A percentile compares a stretch with the other conserved stretches of the same genome.
These are phyloP conservation scores for Protomyces inundatus DNA, from an alignment of 1,139 yeast genomes.

Conservation along the genomic window DNA sequence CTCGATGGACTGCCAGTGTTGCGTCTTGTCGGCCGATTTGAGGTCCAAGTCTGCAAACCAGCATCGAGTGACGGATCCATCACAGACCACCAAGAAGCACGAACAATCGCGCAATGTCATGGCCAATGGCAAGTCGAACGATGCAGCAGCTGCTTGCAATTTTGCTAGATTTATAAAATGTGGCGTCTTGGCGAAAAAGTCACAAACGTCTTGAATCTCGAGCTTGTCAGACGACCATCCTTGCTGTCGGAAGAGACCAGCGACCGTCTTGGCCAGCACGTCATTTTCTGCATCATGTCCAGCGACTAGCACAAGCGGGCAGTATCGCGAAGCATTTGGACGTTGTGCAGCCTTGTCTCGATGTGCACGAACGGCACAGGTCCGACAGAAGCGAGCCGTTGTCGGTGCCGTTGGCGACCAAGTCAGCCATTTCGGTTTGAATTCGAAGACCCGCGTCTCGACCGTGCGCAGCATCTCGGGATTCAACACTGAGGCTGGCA, in stretches of 20 bases:
- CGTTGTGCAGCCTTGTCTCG: conserved; percentile 33
- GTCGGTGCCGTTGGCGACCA: conserved; percentile 41
- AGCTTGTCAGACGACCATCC: no score
- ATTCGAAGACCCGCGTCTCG: conserved; percentile 35
- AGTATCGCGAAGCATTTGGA: conserved; percentile 34
- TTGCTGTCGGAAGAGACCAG: no score
- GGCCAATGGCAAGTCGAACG: neutral
- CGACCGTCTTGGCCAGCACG: no score
- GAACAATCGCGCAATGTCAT: conserved; percentile 26
- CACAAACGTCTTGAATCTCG: no score
- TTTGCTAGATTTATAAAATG: conserved; percentile 15
- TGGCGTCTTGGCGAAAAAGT: neutral
- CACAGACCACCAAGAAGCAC: neutral
- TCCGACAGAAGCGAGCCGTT: conserved; percentile 40
- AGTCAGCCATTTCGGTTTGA: conserved; percentile 48
- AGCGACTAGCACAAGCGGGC: conserved; percentile 40
- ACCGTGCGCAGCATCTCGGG: no score
- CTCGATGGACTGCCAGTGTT: conserved; percentile 1
- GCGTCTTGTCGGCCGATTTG: neutral
- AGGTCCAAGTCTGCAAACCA: conserved; percentile 15
- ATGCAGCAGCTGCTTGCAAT: neutral
- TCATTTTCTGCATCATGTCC: no score
- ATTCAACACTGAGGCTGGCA: no score
- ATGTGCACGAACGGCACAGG: conserved; percentile 43
- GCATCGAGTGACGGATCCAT: neutral